These are phyloP conservation scores for Saussurea involucrata DNA, from an alignment of 129 eudicot species.

Conservation along the genomic window DNA sequence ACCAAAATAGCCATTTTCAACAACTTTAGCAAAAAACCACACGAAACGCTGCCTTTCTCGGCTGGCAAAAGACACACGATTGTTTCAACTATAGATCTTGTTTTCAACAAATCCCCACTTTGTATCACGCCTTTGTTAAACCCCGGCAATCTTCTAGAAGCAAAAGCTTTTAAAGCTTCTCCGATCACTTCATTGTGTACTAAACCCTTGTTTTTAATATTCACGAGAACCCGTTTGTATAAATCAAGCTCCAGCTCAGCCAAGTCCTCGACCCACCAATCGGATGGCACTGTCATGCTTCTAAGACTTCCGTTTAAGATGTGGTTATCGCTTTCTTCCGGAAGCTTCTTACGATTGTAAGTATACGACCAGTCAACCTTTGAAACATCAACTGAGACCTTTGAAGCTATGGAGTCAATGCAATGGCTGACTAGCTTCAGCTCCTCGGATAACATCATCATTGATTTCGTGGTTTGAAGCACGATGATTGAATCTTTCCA, in stretches of 20 bases:
- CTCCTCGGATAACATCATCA: constrained; percentile 65
- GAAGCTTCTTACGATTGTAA: constrained; percentile 73
- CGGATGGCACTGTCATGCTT: constrained; percentile 63
- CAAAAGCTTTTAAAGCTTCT: constrained; percentile 86
- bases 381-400: constrained; percentile 67
- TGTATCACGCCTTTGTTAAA: constrained; percentile 57
- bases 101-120: constrained; percentile 46
- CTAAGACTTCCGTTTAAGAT: constrained; percentile 44
- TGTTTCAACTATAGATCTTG: constrained; percentile 51
- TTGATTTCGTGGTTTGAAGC: constrained; percentile 67
- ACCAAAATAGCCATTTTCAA: constrained; percentile 58
- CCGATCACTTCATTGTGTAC: constrained; percentile 75
- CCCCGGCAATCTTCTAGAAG: constrained; percentile 62
- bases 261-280: constrained; percentile 99
- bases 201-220: constrained; percentile 62
- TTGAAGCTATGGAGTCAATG: constrained; percentile 71
- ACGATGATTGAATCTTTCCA: constrained; percentile 97
- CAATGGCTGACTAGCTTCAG: constrained; percentile 66
- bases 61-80: constrained; percentile 65
- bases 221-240: constrained; percentile 59
- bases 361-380: constrained; percentile 90
- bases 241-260: constrained; percentile 80
- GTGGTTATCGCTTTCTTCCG: constrained; percentile 67
- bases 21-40: constrained; percentile 65
- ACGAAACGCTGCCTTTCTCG: constrained; percentile 63